Percentiles rank a stretch among this genome's conserved stretches.
Conservation (phyloP, 2,329 filamentous ascomycete species). For the Magnaporthiopsis poae region DNA sequence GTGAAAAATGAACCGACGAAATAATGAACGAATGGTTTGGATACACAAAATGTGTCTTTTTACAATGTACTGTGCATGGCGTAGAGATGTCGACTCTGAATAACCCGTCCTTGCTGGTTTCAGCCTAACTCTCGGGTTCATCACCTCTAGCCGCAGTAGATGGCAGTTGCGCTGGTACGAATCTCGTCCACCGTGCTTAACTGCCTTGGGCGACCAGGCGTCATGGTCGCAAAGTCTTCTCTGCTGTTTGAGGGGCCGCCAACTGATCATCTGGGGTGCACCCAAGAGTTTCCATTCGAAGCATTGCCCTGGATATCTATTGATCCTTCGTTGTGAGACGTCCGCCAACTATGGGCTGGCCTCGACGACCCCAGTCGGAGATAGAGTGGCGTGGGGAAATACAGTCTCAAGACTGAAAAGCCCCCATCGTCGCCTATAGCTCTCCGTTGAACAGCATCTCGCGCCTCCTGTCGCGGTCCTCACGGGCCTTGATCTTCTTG, state of each 20-base stretch:
- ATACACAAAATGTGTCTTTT: no score
- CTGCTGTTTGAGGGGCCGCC: background rate
- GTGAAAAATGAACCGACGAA: no score
- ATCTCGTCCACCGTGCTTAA: background rate
- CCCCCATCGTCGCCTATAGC: constrained; percentile 23
- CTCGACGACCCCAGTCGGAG: background rate
- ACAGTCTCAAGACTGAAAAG: background rate
- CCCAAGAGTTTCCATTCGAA: background rate
- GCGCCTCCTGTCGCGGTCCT: constrained; percentile 45
- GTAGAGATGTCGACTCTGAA: no score
- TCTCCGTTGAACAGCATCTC: constrained; percentile 42
- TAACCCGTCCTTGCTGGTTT: no score
- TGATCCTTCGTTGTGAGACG: background rate
- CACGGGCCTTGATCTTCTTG: constrained; percentile 41
- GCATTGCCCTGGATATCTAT: background rate
- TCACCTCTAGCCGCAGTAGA: no score
- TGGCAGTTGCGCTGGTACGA: background rate
- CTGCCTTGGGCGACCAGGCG: background rate
- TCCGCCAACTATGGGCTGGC: background rate
- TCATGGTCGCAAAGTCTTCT: background rate
- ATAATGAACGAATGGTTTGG: no score
- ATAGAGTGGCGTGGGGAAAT: background rate
- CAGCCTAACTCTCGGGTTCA: no score
- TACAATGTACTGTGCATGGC: no score
- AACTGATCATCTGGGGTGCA: background rate